Evolutionary conservation across 2,329 filamentous ascomycete genomes (phyloP).

Genomic region (Proliferodiscus dingleyae): DNA sequence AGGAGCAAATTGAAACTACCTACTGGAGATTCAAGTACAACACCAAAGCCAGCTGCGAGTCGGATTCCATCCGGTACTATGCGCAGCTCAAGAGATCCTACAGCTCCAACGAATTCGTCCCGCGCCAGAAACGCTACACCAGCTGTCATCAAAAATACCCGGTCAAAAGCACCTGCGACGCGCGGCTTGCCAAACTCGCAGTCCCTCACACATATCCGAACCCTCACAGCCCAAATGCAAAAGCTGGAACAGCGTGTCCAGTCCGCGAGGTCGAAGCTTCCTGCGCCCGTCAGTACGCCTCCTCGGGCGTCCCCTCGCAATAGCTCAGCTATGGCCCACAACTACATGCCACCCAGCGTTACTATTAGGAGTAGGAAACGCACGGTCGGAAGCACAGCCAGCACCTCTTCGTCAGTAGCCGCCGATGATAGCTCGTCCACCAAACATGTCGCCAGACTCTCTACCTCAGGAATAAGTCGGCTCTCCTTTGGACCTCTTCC

Average conservation of each 20-base stretch:
- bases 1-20: slow-evolving; percentile 49
- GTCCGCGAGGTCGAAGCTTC: slow-evolving; percentile 84
- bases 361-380: slow-evolving; percentile 68
- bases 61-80: slow-evolving; percentile 21
- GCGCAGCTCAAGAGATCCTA: slow-evolving; percentile 23
- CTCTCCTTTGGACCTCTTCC: slow-evolving; percentile 60
- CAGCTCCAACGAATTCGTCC: slow-evolving; percentile 16
- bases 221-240: slow-evolving; percentile 94
- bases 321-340: slow-evolving; percentile 35
- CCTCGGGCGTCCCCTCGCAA: slow-evolving; percentile 73
- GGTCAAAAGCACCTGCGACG: slow-evolving; percentile 38
- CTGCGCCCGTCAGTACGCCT: slow-evolving; percentile 72
- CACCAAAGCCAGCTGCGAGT: slow-evolving; percentile 43
- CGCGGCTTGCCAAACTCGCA: slow-evolving; percentile 48
- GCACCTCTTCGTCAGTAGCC: slow-evolving; percentile 23
- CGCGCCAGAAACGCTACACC: slow-evolving; percentile 30
- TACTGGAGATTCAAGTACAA: slow-evolving; percentile 48
- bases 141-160: slow-evolving; percentile 34
- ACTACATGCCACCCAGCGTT: slow-evolving; percentile 50
- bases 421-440: slow-evolving; percentile 33
- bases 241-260: slow-evolving; percentile 91
- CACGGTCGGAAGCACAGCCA: slow-evolving; percentile 45
- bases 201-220: slow-evolving; percentile 88
- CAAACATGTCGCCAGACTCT: slow-evolving; percentile 54
- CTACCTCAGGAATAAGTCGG: slow-evolving; percentile 57